These are phyloP conservation scores for Kluyveromyces sp. DNA, from an alignment of 1,139 yeast genomes.

Conservation along the genomic window DNA sequence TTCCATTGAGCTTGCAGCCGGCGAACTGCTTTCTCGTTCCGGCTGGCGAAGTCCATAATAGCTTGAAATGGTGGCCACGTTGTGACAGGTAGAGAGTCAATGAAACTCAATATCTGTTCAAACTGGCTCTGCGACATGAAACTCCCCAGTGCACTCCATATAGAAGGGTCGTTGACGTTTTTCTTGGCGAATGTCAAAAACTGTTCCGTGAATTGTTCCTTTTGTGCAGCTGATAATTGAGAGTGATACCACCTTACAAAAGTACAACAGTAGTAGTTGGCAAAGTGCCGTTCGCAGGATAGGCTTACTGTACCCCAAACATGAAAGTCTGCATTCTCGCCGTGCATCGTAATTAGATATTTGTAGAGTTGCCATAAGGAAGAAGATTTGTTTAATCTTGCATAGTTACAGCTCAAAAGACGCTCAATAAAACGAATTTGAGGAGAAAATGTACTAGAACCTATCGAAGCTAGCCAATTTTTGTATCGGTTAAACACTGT, in stretches of 20 bases:
- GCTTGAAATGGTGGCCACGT: conserved; percentile 5
- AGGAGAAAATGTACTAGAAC: conserved; percentile 2
- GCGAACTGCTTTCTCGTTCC: background rate
- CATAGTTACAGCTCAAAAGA: conserved; percentile 33
- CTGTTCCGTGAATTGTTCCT: conserved; percentile 12
- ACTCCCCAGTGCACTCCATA: conserved; percentile 34
- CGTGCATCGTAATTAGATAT: background rate
- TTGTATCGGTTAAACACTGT: conserved; percentile 31
- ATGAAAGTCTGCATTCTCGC: background rate
- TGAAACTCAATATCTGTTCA: conserved; percentile 13
- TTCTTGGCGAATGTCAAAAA: conserved; percentile 32
- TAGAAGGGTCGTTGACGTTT: conserved; percentile 38
- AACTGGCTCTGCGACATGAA: conserved; percentile 14
- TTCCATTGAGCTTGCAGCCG: background rate
- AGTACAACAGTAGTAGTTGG: conserved; percentile 42
- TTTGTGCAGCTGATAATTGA: conserved; percentile 10
- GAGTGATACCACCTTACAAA: conserved; percentile 34
- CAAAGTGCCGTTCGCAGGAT: conserved; percentile 33
- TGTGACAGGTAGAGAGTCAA: conserved; percentile 5
- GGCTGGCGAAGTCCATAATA: conserved; percentile 1
- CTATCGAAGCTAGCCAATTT: conserved; percentile 13
- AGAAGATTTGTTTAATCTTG: conserved; percentile 40
- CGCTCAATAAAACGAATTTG: conserved; percentile 29
- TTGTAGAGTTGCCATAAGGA: conserved; percentile 33
- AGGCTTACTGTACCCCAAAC: conserved; percentile 3